Conservation (phyloP, 495 filamentous ascomycete species). For the Hypomontagnella submonticulosa region DNA sequence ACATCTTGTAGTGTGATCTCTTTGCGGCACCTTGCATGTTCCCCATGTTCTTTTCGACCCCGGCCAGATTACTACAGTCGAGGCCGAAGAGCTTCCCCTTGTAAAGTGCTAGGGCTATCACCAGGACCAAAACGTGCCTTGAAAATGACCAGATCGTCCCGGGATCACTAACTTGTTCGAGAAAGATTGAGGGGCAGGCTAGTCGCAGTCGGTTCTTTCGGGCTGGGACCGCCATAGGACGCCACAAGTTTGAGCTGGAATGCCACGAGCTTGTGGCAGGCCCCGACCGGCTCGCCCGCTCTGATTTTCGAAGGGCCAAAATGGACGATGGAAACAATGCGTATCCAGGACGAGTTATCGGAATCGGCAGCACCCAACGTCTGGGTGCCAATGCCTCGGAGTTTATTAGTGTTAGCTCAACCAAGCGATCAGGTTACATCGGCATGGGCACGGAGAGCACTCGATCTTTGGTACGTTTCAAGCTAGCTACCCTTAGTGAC, state of each 20-base stretch:
- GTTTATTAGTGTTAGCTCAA: conserved; percentile 43
- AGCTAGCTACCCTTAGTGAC: conserved; percentile 42
- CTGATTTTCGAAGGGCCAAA: conserved; percentile 13
- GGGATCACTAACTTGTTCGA: conserved; percentile 43
- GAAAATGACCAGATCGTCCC: conserved; percentile 45
- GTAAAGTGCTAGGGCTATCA: conserved; percentile 41
- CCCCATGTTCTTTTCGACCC: conserved; percentile 41
- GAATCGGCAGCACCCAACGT: conserved; percentile 36
- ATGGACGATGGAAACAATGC: conserved; percentile 11
- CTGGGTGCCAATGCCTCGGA: conserved; percentile 42
- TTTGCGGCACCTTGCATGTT: conserved; percentile 47
- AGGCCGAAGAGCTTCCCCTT: conserved; percentile 24
- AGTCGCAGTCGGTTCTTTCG: conserved; percentile 27
- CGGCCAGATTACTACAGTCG: conserved; percentile 39
- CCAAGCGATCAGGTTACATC: conserved; percentile 48
- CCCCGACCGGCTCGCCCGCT: conserved; percentile 17
- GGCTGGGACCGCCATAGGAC: conserved; percentile 30
- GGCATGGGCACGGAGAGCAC: conserved; percentile 43
- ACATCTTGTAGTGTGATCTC: conserved; percentile 40
- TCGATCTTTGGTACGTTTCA: conserved; percentile 49
- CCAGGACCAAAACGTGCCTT: conserved; percentile 41
- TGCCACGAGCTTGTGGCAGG: conserved; percentile 30
- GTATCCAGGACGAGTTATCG: conserved; percentile 17
- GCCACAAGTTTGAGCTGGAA: conserved; percentile 33
- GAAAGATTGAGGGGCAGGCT: conserved; percentile 41